Conservation (phyloP, 768 basidiomycete genomes). For the Naganishia vishniacii region DNA sequence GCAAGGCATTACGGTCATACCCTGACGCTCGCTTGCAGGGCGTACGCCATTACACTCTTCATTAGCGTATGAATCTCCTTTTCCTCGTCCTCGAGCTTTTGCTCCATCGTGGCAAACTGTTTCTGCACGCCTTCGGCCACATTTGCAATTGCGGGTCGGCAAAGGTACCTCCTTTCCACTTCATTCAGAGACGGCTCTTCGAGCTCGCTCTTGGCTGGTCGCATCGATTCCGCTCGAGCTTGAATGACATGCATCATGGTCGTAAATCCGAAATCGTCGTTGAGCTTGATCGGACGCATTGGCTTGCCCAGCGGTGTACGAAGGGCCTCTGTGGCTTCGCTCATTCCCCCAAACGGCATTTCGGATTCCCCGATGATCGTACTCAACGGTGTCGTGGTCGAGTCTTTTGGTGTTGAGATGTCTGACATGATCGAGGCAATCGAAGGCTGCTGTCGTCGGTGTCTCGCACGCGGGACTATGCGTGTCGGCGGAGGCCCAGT, state of each 20-base stretch:
- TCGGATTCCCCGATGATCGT: conserved; percentile 16
- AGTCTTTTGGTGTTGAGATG: conserved; percentile 34
- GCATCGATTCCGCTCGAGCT: conserved; percentile 34
- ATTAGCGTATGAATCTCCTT: conserved; percentile 44
- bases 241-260: conserved; percentile 87
- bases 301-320: conserved; percentile 42
- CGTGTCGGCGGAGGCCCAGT: not conserved
- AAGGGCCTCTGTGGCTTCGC: conserved; percentile 27
- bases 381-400: conserved; percentile 28
- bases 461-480: conserved; percentile 9
- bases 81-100: conserved; percentile 40
- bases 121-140: conserved; percentile 33
- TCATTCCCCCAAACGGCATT: not conserved
- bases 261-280: conserved; percentile 76
- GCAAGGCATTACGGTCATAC: no score
- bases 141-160: conserved; percentile 1
- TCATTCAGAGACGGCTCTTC: conserved; percentile 30
- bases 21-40: conserved; percentile 3
- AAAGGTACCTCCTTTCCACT: conserved; percentile 37
- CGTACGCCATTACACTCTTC: conserved; percentile 19
- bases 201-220: not conserved
- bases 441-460: conserved; percentile 56
- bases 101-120: conserved; percentile 33
- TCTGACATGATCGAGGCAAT: conserved; percentile 68
- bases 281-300: conserved; percentile 37